phyloP scores from a whole-genome alignment of 2,329 filamentous ascomycete genomes.

The Arthrinium phaeospermum region DNA sequence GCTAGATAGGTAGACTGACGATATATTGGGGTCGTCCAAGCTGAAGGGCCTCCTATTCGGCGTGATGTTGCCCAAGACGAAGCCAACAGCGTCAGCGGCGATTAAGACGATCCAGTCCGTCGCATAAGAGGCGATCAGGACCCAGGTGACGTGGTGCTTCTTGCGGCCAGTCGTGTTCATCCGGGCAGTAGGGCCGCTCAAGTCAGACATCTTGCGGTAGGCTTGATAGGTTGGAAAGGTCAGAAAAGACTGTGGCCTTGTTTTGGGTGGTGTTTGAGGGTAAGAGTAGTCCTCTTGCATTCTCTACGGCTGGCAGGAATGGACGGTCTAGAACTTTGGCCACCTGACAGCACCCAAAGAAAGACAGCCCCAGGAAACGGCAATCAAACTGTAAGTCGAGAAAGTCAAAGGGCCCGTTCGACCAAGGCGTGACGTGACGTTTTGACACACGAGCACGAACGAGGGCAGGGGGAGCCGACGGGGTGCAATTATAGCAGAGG shows the following conservation, averaged over 20 bases:
- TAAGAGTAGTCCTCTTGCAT: conserved; percentile 17
- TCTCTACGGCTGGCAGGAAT: background rate
- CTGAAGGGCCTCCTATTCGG: conserved; percentile 76
- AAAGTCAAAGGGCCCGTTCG: background rate
- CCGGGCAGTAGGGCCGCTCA: background rate
- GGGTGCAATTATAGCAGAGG: background rate
- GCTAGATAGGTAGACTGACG: conserved; percentile 49
- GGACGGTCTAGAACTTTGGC: background rate
- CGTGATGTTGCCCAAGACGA: conserved; percentile 60
- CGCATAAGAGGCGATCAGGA: conserved; percentile 68
- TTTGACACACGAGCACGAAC: background rate
- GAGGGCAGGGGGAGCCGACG: background rate
- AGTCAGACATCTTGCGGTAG: conserved; percentile 39
- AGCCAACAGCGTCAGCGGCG: conserved; percentile 63
- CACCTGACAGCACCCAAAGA: background rate
- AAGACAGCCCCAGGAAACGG: background rate
- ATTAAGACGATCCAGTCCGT: conserved; percentile 77
- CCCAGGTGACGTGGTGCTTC: conserved; percentile 31
- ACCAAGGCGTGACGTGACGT: background rate
- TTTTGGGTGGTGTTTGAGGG: conserved; percentile 16
- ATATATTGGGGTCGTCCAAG: conserved; percentile 76
- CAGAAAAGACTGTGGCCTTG: conserved; percentile 26
- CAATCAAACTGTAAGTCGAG: background rate
- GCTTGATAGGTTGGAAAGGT: conserved; percentile 32
- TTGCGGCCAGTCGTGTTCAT: conserved; percentile 19